Evolutionary conservation across 2,329 filamentous ascomycete species (phyloP), one percentile per base, ranked within the genome.

Genomic region (Dothideomycetes sp.): DNA sequence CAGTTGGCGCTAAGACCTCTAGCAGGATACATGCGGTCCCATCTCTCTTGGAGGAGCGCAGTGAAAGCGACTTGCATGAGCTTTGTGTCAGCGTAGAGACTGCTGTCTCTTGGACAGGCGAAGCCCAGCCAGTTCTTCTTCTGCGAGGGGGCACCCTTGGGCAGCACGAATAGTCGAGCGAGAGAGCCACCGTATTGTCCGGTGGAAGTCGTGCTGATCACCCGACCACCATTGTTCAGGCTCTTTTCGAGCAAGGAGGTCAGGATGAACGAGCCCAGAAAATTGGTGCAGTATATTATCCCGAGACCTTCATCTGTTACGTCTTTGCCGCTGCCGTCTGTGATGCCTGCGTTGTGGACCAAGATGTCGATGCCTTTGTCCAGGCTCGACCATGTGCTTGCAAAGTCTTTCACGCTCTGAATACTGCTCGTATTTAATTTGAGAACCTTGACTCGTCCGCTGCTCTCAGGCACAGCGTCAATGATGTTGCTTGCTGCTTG

Each of bases 331-430:
- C 18, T 16, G 7, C 41, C 30, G 27, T 31, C 48, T n/a, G 48
- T 47, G 16, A 56, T 44, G 11, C 59, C 61, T 18, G 61, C 60
- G 38, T 64, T 64, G 29, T 63, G 43, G 4, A 62, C 43, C 8
- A 52, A 53, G 24, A 62, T 50, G 35, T 62, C 59, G 31, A 34
- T 35, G 3, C 17, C 15, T 10, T 27, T 7, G 7, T 27, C 22
- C 7, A 19, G 22, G 30, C 17, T 5, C 12, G 5, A 12, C 19
- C 43, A 37, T 24, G 52, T 52, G 10, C 48, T 50, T 27, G 48
- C 45, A 33, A 50, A 49, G 16, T 16, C 35, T 19, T 35, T 38
- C n/a, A 49, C 42, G 15, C 41, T 43, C 4, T 30, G 30, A 2
- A 50, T 33, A 8, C 30, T 42, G 7, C 27, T 31, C 4, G 48